These are phyloP conservation scores for Hypericum androsaemum DNA, from an alignment of 345 rosid genomes.

Conservation along the genomic window DNA sequence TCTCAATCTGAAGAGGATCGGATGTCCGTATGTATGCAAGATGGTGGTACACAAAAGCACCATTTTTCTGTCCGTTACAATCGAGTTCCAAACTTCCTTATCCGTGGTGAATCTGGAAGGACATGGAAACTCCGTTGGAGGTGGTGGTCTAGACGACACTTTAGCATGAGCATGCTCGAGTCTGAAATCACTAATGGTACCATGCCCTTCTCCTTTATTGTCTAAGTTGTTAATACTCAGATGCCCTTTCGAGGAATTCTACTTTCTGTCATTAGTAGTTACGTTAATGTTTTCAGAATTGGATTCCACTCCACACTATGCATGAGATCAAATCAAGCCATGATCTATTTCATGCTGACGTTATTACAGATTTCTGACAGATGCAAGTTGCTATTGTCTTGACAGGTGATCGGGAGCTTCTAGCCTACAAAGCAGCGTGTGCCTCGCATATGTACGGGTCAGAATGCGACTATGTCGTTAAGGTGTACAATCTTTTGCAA, in stretches of 20 bases:
- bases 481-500: conserved; percentile 23
- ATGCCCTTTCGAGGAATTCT: too few species aligned
- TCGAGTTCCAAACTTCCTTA: conserved; percentile 33
- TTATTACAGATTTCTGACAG: too few species aligned
- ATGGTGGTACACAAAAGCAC: conserved; percentile 24
- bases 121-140: conserved; percentile 54
- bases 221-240: too few species aligned
- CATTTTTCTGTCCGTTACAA: conserved; percentile 22
- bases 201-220: not conserved
- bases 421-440: conserved; percentile 66
- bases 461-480: conserved; percentile 37
- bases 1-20: conserved; percentile 45
- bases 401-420: conserved; percentile 42
- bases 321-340: too few species aligned
- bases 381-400: not conserved
- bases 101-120: conserved; percentile 20
- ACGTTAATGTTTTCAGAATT: too few species aligned
- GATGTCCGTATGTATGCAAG: conserved; percentile 36
- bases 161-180: conserved; percentile 38
- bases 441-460: conserved; percentile 58
- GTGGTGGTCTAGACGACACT: conserved; percentile 62
- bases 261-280: too few species aligned
- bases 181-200: conserved; percentile 41
- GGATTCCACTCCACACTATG: too few species aligned
- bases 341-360: too few species aligned